Evolutionary conservation across 1,139 yeast species (phyloP).

Genomic region (Blastobotrys malaysiensis): DNA sequence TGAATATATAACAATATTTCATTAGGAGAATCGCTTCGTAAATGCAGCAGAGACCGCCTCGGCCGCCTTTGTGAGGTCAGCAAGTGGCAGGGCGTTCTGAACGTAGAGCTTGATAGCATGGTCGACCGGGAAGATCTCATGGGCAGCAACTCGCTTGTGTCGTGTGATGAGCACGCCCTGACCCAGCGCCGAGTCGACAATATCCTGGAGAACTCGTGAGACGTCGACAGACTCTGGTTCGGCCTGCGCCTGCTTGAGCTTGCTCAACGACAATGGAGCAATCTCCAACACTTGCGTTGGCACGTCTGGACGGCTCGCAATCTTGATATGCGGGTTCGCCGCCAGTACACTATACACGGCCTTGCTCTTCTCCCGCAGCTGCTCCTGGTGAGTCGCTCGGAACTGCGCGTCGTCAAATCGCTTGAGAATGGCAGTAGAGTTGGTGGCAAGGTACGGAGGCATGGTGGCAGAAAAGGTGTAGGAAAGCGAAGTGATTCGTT

Average conservation of each 20-base stretch:
- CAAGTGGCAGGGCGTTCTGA: constrained; percentile 43
- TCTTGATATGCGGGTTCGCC: constrained; percentile 33
- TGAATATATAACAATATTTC: constrained; percentile 3
- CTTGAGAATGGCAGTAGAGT: constrained; percentile 55
- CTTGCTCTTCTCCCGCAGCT: constrained; percentile 36
- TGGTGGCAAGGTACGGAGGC: constrained; percentile 84
- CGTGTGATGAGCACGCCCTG: constrained; percentile 62
- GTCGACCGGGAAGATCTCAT: constrained; percentile 69
- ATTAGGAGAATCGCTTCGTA: neutral
- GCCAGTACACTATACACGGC: constrained; percentile 37
- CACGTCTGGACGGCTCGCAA: constrained; percentile 55
- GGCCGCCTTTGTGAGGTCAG: constrained; percentile 47
- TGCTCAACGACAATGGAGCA: constrained; percentile 11
- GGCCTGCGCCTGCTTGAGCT: constrained; percentile 27
- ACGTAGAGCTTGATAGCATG: constrained; percentile 61
- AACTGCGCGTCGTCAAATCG: constrained; percentile 25
- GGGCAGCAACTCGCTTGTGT: constrained; percentile 62
- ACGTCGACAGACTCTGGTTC: constrained; percentile 50
- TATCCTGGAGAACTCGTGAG: constrained; percentile 54
- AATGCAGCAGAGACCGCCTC: constrained; percentile 14
- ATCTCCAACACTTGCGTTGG: constrained; percentile 45
- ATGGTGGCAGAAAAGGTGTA: constrained; percentile 92
- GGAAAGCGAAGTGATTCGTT: constrained; percentile 82
- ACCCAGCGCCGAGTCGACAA: constrained; percentile 51
- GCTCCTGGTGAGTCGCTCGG: constrained; percentile 32